phyloP scores from a whole-genome alignment of 1,284 basidiomycete genomes.

The Leccinum pallidistipes region DNA sequence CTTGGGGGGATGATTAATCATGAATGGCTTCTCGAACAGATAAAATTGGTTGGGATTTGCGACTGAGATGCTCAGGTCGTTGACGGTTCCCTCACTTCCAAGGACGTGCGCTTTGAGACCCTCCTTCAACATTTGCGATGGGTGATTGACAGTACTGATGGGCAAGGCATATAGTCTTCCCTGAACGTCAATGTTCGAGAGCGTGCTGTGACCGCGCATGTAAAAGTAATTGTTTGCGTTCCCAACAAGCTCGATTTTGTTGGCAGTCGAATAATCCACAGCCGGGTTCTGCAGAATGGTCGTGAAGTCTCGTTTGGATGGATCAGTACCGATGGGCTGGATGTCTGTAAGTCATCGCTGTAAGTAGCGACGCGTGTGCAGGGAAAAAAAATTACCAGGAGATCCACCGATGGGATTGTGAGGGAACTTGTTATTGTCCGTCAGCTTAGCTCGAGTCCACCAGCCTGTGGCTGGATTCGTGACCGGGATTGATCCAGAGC shows the following conservation, averaged over 20 bases:
- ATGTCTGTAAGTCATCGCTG: conserved; percentile 1
- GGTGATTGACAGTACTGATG: not conserved
- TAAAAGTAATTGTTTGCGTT: conserved; percentile 13
- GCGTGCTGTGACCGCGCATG: conserved; percentile 16
- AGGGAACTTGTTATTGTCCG: conserved; percentile 8
- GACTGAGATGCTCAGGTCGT: conserved; percentile 10
- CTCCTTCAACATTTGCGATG: not conserved
- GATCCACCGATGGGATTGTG: not conserved
- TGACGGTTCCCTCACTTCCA: not conserved
- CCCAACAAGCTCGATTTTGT: conserved; percentile 8
- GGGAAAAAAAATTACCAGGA: conserved; percentile 3
- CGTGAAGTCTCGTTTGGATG: not conserved
- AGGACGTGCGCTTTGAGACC: not conserved
- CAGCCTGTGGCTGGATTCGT: conserved; percentile 17
- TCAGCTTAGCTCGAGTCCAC: conserved; percentile 6
- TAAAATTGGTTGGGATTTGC: conserved; percentile 6
- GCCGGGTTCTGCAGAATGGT: conserved; percentile 3
- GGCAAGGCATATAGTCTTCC: not conserved
- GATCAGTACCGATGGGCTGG: conserved; percentile 10
- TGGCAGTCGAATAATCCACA: conserved; percentile 3
- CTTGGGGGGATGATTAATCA: not conserved
- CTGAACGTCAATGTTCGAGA: conserved; percentile 13
- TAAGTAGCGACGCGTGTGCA: not conserved
- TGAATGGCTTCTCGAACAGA: conserved; percentile 8
- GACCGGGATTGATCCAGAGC: conserved; percentile 1